These are phyloP conservation scores for Pythium volutum DNA, from an alignment of 352 stramenopile genomes.

Conservation along the genomic window DNA sequence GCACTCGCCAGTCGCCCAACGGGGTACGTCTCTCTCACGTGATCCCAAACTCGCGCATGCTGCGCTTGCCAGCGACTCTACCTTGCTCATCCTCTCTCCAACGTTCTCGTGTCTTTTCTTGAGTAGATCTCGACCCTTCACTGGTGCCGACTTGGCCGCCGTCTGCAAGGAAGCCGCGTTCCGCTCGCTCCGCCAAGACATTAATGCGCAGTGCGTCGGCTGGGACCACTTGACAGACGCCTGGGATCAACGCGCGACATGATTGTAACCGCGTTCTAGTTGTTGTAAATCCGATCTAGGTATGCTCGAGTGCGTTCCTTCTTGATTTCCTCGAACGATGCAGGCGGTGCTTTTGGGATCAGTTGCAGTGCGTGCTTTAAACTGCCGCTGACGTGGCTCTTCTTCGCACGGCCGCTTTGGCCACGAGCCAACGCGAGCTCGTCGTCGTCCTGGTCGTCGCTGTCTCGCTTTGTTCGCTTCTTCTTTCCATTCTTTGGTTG, in stretches of 20 bases:
- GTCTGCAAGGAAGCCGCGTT: conserved; percentile 83
- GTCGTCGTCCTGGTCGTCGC: background rate
- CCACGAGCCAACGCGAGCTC: background rate
- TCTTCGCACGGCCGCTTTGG: background rate
- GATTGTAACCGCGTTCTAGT: background rate
- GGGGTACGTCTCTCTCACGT: conserved; percentile 26
- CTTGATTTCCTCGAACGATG: no score
- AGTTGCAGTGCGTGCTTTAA: conserved; percentile 20
- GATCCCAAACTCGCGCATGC: background rate
- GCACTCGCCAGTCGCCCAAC: conserved; percentile 35
- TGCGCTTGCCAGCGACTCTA: background rate
- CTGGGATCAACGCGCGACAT: conserved; percentile 35
- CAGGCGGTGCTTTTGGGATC: conserved; percentile 11
- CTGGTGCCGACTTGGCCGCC: conserved; percentile 60
- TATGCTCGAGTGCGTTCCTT: no score
- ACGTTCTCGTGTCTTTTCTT: background rate
- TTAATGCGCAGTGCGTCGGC: conserved; percentile 33
- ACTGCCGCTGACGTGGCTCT: conserved; percentile 14
- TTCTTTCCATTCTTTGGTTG: conserved; percentile 5
- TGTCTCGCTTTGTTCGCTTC: background rate
- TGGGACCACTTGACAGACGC: conserved; percentile 46
- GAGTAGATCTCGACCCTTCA: conserved; percentile 37
- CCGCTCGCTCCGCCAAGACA: conserved; percentile 62
- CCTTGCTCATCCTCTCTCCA: background rate
- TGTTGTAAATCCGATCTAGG: no score